Evolutionary conservation across 2,329 filamentous ascomycete species (phyloP).

Genomic region (Fusarium illudens): DNA sequence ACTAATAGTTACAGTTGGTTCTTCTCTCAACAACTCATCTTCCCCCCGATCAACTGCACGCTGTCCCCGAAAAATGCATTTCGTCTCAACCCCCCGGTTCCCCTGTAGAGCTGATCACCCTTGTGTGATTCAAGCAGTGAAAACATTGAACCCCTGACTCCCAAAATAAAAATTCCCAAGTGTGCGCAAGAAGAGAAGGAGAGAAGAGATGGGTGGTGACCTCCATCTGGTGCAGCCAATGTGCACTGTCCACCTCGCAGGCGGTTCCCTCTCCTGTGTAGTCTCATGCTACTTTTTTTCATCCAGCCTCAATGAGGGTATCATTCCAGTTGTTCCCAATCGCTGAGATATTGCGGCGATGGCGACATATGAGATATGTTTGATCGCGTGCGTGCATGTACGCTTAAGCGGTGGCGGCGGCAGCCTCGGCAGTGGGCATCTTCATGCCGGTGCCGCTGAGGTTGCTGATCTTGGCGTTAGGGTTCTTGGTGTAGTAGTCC

Average conservation of each 20-base stretch:
- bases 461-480: slow-evolving; percentile 74
- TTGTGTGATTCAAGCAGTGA: slow-evolving; percentile 24
- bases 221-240: slow-evolving; percentile 25
- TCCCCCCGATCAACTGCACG: background rate
- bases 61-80: slow-evolving; percentile 5
- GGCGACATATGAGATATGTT: slow-evolving; percentile 16
- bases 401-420: slow-evolving; percentile 45
- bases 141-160: slow-evolving; percentile 40
- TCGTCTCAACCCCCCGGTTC: slow-evolving; percentile 7
- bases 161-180: slow-evolving; percentile 28
- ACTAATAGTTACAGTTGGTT: slow-evolving; percentile 36
- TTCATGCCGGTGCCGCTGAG: slow-evolving; percentile 77
- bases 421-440: slow-evolving; percentile 65
- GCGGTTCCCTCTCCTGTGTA: slow-evolving; percentile 13
- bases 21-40: slow-evolving; percentile 8
- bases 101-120: slow-evolving; percentile 16
- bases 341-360: slow-evolving; percentile 8
- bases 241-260: slow-evolving; percentile 13
- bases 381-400: slow-evolving; percentile 8
- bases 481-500: slow-evolving; percentile 92
- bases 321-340: slow-evolving; percentile 39
- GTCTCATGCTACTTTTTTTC: slow-evolving; percentile 24
- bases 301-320: slow-evolving; percentile 39
- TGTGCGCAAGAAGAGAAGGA: slow-evolving; percentile 21
- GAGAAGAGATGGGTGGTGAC: slow-evolving; percentile 12